Evolutionary conservation across 2,329 filamentous ascomycete genomes (phyloP), one percentile per base, ranked within the genome.

Genomic region (Sporothrix inflata): DNA sequence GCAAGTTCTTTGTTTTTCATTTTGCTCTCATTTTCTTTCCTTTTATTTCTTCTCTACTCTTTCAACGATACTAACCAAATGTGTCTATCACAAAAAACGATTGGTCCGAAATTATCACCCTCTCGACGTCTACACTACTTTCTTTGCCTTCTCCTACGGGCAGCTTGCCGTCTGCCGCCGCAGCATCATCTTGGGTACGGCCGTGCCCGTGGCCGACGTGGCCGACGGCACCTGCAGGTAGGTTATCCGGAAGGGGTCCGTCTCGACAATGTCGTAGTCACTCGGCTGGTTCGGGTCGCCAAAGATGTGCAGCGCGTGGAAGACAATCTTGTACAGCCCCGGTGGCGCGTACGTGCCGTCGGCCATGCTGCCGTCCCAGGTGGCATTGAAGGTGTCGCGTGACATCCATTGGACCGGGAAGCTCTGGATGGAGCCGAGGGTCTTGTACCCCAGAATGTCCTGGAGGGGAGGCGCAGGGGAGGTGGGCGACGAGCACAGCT

Each of bases 281-380:
- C 77, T 78, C 1, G 79, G 73, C 71, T 83, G 80, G 16, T 79
- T 77, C 45, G 79, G 78, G 72, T 88, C 81, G 5, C 87, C 87
- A 76, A 85, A 87, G 73, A 89, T 82, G 73, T 82, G 83, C 74
- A 89, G 77, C 2, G 86, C 84, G 72, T 82, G 82, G 40, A 87
- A 79, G 0, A 80, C 80, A 67, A 88, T 79, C 77, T 83, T 84
- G 78, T 89, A 89, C 38, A 77, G 76, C 12, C 87, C 87, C 0
- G 81, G 79, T 0, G 85, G 83, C 1, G 82, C 86, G 73, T 84
- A 87, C 0, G 76, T 80, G 16, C 85, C 86, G 11, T 84, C 82
- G 0, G 80, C 79, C 5, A 89, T 78, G 69, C 79, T 78, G 14
- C 87, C 87, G 67, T 85, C 82, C 81, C 85, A 89, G 5, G 42